These are phyloP conservation scores for Colletotrichum tamarilloi DNA, from an alignment of 2,329 filamentous ascomycete genomes.

Conservation along the genomic window DNA sequence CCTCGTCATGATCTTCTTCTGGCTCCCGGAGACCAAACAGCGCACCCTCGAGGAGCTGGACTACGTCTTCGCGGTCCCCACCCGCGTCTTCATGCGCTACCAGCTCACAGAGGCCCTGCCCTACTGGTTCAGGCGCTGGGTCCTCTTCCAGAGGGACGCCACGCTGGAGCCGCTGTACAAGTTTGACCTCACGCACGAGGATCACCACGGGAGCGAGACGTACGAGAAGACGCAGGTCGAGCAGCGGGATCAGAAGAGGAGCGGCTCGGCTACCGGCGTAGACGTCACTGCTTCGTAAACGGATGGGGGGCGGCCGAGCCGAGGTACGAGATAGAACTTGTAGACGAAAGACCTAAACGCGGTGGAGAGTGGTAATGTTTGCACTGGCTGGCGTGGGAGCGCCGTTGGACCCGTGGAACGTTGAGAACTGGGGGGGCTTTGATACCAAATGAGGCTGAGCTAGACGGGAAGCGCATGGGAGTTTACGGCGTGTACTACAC, in stretches of 20 bases:
- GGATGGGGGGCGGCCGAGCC: too few relatives aligned
- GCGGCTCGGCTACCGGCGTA: not conserved
- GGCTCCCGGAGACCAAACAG: conserved; percentile 70
- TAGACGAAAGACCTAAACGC: not conserved
- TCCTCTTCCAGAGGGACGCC: conserved; percentile 44
- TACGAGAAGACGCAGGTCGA: conserved; percentile 53
- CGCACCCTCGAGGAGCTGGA: conserved; percentile 61
- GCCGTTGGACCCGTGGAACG: not conserved
- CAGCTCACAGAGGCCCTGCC: conserved; percentile 47
- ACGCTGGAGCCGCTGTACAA: conserved; percentile 56
- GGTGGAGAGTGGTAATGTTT: not conserved
- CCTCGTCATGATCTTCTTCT: conserved; percentile 66
- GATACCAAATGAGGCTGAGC: not conserved
- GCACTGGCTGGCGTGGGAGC: not conserved
- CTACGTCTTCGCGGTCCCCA: conserved; percentile 50
- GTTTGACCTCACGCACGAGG: conserved; percentile 46
- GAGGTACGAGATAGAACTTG: too few relatives aligned
- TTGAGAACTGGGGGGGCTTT: not conserved
- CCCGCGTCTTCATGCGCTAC: conserved; percentile 44
- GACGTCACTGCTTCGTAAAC: conserved; percentile 1
- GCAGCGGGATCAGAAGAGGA: conserved; percentile 46
- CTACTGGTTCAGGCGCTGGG: conserved; percentile 44
- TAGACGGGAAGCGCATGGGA: not conserved
- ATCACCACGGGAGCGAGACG: conserved; percentile 42
- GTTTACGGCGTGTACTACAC: conserved; percentile 6